These are phyloP conservation scores for Stephanodiscus minutulus DNA, from an alignment of 108 stramenopile species.

Conservation along the genomic window DNA sequence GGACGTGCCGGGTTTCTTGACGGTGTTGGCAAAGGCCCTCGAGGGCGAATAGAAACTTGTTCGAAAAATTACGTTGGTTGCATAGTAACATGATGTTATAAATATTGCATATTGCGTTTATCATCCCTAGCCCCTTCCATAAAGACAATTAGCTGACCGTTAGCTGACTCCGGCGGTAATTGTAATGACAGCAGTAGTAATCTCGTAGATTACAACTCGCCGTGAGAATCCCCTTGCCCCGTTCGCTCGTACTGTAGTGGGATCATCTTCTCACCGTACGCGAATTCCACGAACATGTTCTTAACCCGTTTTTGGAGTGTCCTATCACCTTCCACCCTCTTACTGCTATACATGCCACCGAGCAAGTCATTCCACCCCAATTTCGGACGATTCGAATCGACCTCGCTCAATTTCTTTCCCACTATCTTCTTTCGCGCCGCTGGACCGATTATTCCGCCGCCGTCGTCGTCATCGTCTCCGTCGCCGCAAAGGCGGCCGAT, in stretches of 20 bases:
- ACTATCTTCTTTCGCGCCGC: conserved; percentile 21
- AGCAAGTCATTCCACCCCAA: conserved; percentile 57
- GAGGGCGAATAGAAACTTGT: conserved; percentile 8
- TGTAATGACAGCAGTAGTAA: too few species aligned
- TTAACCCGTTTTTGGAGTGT: conserved; percentile 26
- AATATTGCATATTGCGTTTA: too few species aligned
- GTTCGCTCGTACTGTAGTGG: not conserved
- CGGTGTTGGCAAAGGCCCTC: conserved; percentile 36
- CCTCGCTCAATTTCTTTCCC: conserved; percentile 33
- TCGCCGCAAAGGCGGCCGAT: conserved; percentile 31
- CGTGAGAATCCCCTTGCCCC: not conserved
- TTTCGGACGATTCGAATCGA: conserved; percentile 27
- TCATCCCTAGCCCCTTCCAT: too few species aligned
- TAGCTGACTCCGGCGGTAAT: too few species aligned
- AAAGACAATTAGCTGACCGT: too few species aligned
- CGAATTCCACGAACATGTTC: conserved; percentile 20
- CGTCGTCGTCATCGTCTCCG: not conserved
- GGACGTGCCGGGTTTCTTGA: conserved; percentile 56
- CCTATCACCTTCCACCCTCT: conserved; percentile 34
- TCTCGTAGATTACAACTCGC: not conserved
- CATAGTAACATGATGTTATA: too few species aligned
- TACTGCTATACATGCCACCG: conserved; percentile 55
- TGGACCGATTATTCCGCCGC: too few species aligned
- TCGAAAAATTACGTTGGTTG: too few species aligned
- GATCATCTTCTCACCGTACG: conserved; percentile 26